These are phyloP conservation scores for Claviceps pazoutovae DNA, from an alignment of 2,329 filamentous ascomycete species.

Conservation along the genomic window DNA sequence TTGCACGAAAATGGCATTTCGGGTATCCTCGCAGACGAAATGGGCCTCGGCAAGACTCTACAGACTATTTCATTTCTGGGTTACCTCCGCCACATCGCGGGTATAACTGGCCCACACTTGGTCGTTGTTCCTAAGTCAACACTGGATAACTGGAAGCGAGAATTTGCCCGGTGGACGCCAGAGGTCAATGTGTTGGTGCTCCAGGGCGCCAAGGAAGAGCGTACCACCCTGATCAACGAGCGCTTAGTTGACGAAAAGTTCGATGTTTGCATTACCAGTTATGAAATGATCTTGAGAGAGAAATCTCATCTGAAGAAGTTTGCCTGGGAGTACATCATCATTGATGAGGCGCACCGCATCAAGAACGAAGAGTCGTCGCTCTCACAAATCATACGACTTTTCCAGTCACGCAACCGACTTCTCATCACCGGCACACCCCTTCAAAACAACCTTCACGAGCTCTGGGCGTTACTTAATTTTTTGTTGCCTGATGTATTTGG, in stretches of 20 bases:
- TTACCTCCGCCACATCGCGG: slow-evolving; percentile 82
- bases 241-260: slow-evolving; percentile 90
- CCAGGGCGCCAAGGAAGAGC: slow-evolving; percentile 90
- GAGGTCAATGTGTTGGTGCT: slow-evolving; percentile 89
- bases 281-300: slow-evolving; percentile 96
- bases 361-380: slow-evolving; percentile 98
- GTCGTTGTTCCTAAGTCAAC: slow-evolving; percentile 93
- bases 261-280: slow-evolving; percentile 95
- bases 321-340: slow-evolving; percentile 99
- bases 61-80: slow-evolving; percentile 96
- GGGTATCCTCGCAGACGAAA: slow-evolving; percentile 93
- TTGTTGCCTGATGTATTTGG: slow-evolving; percentile 96
- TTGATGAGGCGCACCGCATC: slow-evolving; percentile 94
- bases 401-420: slow-evolving; percentile 87
- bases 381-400: slow-evolving; percentile 89
- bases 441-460: slow-evolving; percentile 94
- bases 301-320: slow-evolving; percentile 94
- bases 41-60: slow-evolving; percentile 94
- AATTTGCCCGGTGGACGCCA: slow-evolving; percentile 87
- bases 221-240: slow-evolving; percentile 75
- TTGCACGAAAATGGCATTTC: slow-evolving; percentile 98
- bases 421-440: slow-evolving; percentile 93
- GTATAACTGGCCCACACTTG: slow-evolving; percentile 80
- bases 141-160: slow-evolving; percentile 94
- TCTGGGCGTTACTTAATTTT: slow-evolving; percentile 97